Conservation (phyloP, 2,329 filamentous ascomycete genomes). For the Alternaria sp. region DNA sequence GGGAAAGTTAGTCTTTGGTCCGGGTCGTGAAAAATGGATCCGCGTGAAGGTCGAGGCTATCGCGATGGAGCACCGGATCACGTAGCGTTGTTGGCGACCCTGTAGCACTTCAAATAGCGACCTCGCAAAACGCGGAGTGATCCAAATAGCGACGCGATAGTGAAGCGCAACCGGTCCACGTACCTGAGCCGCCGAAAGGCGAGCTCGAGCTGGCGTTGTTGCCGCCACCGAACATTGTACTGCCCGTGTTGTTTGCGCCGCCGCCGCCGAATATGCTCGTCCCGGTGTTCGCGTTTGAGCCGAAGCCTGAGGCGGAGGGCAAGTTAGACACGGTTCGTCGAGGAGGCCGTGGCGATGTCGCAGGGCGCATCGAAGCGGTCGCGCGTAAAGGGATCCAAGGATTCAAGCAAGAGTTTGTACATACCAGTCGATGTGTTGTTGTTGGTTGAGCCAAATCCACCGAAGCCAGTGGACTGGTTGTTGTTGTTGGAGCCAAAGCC, state of each 20-base stretch:
- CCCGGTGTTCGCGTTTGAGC: conserved; percentile 42
- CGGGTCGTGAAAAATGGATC: background rate
- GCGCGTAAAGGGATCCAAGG: conserved; percentile 23
- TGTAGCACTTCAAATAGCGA: background rate
- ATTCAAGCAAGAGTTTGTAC: conserved; percentile 42
- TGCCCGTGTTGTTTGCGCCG: conserved; percentile 40
- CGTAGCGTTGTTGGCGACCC: background rate
- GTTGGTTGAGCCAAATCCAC: conserved; percentile 51
- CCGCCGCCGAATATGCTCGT: conserved; percentile 40
- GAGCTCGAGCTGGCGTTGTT: conserved; percentile 39
- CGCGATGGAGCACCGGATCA: background rate
- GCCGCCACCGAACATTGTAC: conserved; percentile 39
- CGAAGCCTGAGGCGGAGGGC: conserved; percentile 50
- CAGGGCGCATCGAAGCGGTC: conserved; percentile 37
- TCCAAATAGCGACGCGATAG: conserved; percentile 29
- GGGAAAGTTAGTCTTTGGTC: conserved; percentile 27
- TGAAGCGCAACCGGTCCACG: conserved; percentile 45
- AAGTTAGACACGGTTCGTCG: conserved; percentile 47
- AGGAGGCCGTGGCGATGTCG: conserved; percentile 34
- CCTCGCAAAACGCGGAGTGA: background rate
- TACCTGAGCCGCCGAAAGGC: conserved; percentile 48
- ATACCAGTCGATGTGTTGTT: conserved; percentile 58
- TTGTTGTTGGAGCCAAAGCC: conserved; percentile 54
- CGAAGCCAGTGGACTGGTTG: conserved; percentile 43
- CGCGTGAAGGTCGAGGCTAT: background rate